These are phyloP conservation scores for Naganishia onofrii DNA, from an alignment of 768 basidiomycete species.

Conservation along the genomic window DNA sequence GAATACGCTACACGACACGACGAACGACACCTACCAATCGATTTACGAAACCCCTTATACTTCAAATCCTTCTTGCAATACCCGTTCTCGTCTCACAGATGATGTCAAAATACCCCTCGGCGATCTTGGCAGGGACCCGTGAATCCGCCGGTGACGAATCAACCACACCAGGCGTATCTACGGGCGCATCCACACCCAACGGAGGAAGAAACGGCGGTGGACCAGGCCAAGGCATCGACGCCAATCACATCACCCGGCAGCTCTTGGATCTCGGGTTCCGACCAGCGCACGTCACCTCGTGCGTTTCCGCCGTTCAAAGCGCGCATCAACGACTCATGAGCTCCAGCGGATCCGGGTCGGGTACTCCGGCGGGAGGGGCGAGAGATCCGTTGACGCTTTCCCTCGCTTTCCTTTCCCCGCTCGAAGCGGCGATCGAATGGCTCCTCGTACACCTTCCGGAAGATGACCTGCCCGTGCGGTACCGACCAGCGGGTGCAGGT, in stretches of 20 bases:
- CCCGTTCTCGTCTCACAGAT: constrained; percentile 35
- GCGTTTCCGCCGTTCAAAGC: constrained; percentile 56
- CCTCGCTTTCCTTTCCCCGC: constrained; percentile 60
- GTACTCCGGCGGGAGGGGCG: constrained; percentile 34
- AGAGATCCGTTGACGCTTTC: constrained; percentile 58
- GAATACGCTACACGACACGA: no score
- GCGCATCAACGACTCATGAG: constrained; percentile 43
- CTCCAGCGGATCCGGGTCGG: neutral
- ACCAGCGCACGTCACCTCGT: constrained; percentile 56
- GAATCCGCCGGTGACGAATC: constrained; percentile 34
- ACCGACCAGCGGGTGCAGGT: constrained; percentile 43
- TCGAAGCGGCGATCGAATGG: constrained; percentile 80
- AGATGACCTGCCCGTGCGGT: constrained; percentile 69
- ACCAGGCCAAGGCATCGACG: constrained; percentile 49
- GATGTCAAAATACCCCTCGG: constrained; percentile 52
- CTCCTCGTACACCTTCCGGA: constrained; percentile 79
- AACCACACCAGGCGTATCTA: neutral
- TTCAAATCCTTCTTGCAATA: no score
- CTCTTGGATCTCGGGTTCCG: constrained; percentile 68
- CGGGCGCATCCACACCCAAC: neutral
- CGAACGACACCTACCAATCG: neutral
- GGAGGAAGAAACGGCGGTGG: constrained; percentile 11
- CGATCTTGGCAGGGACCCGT: constrained; percentile 48
- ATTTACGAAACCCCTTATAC: no score
- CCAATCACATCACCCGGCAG: constrained; percentile 58